A percentile compares a stretch with the other conserved stretches of the same genome.
Evolutionary conservation across 2,329 filamentous ascomycete genomes (phyloP).

Genomic region (Fusarium sp.): DNA sequence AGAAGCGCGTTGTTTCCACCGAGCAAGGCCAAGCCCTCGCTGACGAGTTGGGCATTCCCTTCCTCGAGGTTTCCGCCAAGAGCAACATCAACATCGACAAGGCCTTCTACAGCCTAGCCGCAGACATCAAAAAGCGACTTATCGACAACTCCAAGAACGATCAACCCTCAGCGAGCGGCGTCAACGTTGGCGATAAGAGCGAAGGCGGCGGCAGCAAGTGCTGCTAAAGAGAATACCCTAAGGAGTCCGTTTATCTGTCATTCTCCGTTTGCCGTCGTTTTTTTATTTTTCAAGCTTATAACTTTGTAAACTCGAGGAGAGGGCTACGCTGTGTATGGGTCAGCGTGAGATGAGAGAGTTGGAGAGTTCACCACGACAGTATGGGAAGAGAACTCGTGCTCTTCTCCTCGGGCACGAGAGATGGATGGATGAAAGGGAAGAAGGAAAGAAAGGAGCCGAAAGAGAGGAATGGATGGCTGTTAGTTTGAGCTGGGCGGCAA

Average conservation of each 20-base stretch:
- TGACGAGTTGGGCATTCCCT: constrained; percentile 95
- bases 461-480: constrained; percentile 33
- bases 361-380: constrained; percentile 30
- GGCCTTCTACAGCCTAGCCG: constrained; percentile 94
- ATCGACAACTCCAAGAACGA: constrained; percentile 91
- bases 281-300: constrained; percentile 43
- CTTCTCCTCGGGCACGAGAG: neutral
- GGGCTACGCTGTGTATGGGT: constrained; percentile 29
- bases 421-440: constrained; percentile 19
- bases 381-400: constrained; percentile 24
- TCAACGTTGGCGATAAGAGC: constrained; percentile 76
- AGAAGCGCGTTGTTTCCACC: constrained; percentile 94
- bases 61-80: constrained; percentile 98
- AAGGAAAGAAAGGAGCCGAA: constrained; percentile 25
- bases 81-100: constrained; percentile 99
- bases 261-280: constrained; percentile 40
- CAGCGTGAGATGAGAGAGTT: constrained; percentile 34
- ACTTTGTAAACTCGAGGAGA: constrained; percentile 41
- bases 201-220: constrained; percentile 76
- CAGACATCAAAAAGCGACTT: constrained; percentile 98
- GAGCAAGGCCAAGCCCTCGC: constrained; percentile 94
- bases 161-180: constrained; percentile 67
- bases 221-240: constrained; percentile 67
- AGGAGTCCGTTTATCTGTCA: constrained; percentile 36
- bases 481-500: constrained; percentile 36